Base-by-base conservation (phyloP, 2,329 filamentous ascomycete species). In the Ceratocystis alfenasii region DNA sequence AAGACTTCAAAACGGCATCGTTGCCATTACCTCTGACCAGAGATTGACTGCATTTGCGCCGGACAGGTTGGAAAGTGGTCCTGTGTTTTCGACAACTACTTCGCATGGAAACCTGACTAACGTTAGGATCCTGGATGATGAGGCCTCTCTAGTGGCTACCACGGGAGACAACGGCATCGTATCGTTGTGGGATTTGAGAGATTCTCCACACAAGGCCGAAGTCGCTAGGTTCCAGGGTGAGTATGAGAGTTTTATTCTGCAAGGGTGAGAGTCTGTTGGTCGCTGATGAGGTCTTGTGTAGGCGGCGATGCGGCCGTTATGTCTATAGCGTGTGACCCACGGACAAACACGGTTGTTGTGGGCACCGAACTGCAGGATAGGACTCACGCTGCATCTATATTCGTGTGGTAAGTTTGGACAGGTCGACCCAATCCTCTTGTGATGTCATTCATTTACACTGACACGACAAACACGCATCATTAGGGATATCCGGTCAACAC, bases 361-460 rank as follows among this genome's bases (percentile, higher is more conserved):
- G 89, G 89, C 41, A 90, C 88, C 0, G 89, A 93, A 71, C 78
- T 89, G 46, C 81, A 83, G 50, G 82, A 86, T 70, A 80, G 84
- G 73, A 79, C 82, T 66, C 80, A 84, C 73, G 79, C 82, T 67
- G 82, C 84, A 17, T 82, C 81, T 5, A 82, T 88, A 60, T 72
- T 82, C 50, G 75, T 87, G 69, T 88, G 85, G 85, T 85, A 74
- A 68, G 76, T 69, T 3, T n/a, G 22, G 48, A 36, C 8, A 45
- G 12, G 36, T 50, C 30, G 15, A 36, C 28, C 63, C 36, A 12
- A 5, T 22, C n/a, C 3, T 20, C 17, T 50, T 25, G 48, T 25
- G 17, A 28, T 57, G 33, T 48, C 25, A 33, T 25, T 22, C 3
- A 10, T 41, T 30, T 20, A 10, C 46, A 57, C 36, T 65, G 10